These are phyloP conservation scores for Clonostachys sp. DNA, from an alignment of 2,329 filamentous ascomycete species.

Conservation along the genomic window DNA sequence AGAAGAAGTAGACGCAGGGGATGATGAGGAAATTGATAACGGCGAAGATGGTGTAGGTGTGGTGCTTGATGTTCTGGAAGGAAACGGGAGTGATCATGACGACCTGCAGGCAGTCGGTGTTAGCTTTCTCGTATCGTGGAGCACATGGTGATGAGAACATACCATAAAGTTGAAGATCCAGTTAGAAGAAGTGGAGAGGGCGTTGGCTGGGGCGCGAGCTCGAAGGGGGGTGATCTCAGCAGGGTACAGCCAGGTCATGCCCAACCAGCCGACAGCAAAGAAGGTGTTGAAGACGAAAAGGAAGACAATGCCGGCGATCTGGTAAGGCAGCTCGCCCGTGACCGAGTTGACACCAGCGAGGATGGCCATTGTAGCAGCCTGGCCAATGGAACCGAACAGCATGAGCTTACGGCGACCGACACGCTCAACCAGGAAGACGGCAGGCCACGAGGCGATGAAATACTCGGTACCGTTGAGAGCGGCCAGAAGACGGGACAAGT, in stretches of 20 bases:
- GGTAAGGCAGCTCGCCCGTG: conserved; percentile 40
- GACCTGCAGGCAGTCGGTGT: conserved; percentile 20
- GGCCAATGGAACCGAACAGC: conserved; percentile 62
- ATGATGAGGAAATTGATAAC: conserved; percentile 59
- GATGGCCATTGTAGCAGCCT: conserved; percentile 61
- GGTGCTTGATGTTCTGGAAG: conserved; percentile 51
- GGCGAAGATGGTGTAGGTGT: conserved; percentile 64
- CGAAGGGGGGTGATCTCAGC: conserved; percentile 64
- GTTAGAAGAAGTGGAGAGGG: conserved; percentile 47
- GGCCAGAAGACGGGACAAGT: conserved; percentile 54
- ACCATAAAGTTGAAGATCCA: conserved; percentile 61
- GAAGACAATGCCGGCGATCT: conserved; percentile 60
- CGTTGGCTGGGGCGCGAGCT: conserved; percentile 59
- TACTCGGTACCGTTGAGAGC: conserved; percentile 38
- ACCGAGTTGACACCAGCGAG: conserved; percentile 50
- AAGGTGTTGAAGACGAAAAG: conserved; percentile 58
- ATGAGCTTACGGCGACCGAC: conserved; percentile 67
- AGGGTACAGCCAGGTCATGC: conserved; percentile 60
- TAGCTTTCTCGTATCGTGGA: too few species aligned
- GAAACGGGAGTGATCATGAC: conserved; percentile 60
- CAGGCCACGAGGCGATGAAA: conserved; percentile 59
- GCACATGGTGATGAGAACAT: conserved; percentile 3
- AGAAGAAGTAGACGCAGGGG: conserved; percentile 55
- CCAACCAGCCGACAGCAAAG: conserved; percentile 56
- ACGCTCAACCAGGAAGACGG: conserved; percentile 58